Evolutionary conservation across 768 basidiomycete species (phyloP).

Genomic region (Lactarius akahatsu): DNA sequence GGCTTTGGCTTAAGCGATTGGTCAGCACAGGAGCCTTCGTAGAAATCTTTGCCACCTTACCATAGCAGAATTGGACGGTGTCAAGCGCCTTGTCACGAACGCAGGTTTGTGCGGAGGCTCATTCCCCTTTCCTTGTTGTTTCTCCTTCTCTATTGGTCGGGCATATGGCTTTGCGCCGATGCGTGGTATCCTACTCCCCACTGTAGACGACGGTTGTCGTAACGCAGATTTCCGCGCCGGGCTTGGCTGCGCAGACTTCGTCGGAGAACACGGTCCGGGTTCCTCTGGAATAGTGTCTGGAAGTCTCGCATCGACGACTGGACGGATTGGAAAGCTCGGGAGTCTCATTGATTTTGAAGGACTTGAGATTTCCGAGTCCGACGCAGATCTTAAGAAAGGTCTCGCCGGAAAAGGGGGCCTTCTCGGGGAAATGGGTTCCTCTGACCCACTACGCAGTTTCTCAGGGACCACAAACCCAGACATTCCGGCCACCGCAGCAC

Average conservation of each 20-base stretch:
- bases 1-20: conserved; percentile 24
- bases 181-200: conserved; percentile 38
- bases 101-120: conserved; percentile 14
- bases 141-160: conserved; percentile 26
- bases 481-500: neutral
- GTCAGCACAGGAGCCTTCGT: neutral
- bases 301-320: conserved; percentile 8
- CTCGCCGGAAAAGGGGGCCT: neutral
- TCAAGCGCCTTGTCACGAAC: conserved; percentile 10
- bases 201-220: conserved; percentile 34
- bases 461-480: neutral
- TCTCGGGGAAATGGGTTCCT: conserved; percentile 19
- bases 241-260: conserved; percentile 15
- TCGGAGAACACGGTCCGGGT: neutral
- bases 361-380: conserved; percentile 27
- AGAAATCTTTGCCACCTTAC: conserved; percentile 8
- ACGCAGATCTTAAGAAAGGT: conserved; percentile 22
- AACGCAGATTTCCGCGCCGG: conserved; percentile 27
- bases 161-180: conserved; percentile 39
- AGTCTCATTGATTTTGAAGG: conserved; percentile 14
- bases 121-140: conserved; percentile 20
- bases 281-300: conserved; percentile 28
- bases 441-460: conserved; percentile 27
- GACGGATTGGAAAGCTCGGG: conserved; percentile 21
- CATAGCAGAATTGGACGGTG: conserved; percentile 4